These are phyloP conservation scores for Marasmius tenuissimus DNA, from an alignment of 1,284 basidiomycete species.

Conservation along the genomic window DNA sequence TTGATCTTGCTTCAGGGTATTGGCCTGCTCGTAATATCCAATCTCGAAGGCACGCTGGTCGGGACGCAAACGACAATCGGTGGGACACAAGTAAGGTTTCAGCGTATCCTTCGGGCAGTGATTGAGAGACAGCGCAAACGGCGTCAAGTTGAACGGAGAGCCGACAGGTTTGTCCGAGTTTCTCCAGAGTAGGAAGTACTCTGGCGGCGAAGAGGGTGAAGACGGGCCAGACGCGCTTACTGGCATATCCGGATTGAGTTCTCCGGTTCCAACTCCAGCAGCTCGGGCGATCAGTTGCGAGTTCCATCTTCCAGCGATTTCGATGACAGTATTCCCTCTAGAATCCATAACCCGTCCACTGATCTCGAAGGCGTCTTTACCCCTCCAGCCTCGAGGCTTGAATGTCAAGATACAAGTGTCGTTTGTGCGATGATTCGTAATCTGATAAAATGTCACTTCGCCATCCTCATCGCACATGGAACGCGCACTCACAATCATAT, in stretches of 20 bases:
- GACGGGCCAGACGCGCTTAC: constrained; percentile 37
- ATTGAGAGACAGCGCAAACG: constrained; percentile 92
- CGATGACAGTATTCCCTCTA: constrained; percentile 71
- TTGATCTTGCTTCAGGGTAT: constrained; percentile 82
- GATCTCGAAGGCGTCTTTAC: constrained; percentile 90
- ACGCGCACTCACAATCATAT: constrained; percentile 75
- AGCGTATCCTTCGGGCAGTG: constrained; percentile 73
- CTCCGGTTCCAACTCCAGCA: constrained; percentile 62
- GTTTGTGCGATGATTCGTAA: constrained; percentile 92
- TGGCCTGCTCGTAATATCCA: constrained; percentile 90
- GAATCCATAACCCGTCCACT: constrained; percentile 80
- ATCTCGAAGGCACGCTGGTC: constrained; percentile 96
- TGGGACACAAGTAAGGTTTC: constrained; percentile 78
- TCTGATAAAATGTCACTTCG: constrained; percentile 34
- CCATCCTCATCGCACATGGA: background rate
- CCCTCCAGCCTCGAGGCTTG: constrained; percentile 95
- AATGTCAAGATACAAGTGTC: constrained; percentile 91
- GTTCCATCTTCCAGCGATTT: constrained; percentile 96
- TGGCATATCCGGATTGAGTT: constrained; percentile 75
- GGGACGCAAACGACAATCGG: constrained; percentile 91
- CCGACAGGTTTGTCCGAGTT: constrained; percentile 83
- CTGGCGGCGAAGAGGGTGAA: constrained; percentile 50
- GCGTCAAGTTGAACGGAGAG: constrained; percentile 92
- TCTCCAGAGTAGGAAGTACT: constrained; percentile 88
- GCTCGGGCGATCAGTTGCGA: constrained; percentile 89